phyloP scores from a whole-genome alignment of 2,329 filamentous ascomycete species.

The Orbilia quercus region DNA sequence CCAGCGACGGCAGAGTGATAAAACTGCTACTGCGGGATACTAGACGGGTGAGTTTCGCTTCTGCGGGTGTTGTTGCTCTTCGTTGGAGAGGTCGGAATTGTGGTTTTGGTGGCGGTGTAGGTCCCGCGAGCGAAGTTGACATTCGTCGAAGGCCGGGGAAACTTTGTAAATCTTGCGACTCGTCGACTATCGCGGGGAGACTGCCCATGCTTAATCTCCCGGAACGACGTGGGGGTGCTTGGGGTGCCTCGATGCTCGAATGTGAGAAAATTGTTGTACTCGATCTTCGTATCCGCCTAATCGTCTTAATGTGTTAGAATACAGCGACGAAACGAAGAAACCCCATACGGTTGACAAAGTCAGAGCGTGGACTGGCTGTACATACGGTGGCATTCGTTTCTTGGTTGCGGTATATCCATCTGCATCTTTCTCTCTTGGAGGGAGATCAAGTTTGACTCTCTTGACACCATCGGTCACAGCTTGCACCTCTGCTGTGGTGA shows the following conservation, averaged over 20 bases:
- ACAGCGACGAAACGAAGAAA: too few species aligned
- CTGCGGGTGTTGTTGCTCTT: conserved; percentile 40
- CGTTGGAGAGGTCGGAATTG: conserved; percentile 43
- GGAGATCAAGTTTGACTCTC: conserved; percentile 41
- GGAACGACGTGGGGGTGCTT: not conserved
- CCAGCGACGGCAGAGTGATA: conserved; percentile 45
- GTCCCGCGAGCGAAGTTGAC: conserved; percentile 20
- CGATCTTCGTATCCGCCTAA: conserved; percentile 41
- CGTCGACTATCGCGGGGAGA: conserved; percentile 26
- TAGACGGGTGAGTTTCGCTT: conserved; percentile 30
- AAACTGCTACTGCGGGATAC: conserved; percentile 15
- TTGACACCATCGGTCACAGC: conserved; percentile 20
- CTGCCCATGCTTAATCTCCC: conserved; percentile 21
- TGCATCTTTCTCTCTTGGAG: not conserved
- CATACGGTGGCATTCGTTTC: conserved; percentile 50
- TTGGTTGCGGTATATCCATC: conserved; percentile 9
- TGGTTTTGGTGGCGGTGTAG: conserved; percentile 44
- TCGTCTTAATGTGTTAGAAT: not conserved
- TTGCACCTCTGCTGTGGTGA: not conserved
- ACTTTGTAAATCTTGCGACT: conserved; percentile 9
- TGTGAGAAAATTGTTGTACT: conserved; percentile 51
- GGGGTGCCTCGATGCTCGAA: conserved; percentile 34
- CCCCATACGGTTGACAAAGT: too few species aligned
- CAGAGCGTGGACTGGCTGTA: not conserved
- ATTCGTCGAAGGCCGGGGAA: conserved; percentile 20